These are phyloP conservation scores for Lactifluus rugatus DNA, from an alignment of 768 basidiomycete species.

Conservation along the genomic window DNA sequence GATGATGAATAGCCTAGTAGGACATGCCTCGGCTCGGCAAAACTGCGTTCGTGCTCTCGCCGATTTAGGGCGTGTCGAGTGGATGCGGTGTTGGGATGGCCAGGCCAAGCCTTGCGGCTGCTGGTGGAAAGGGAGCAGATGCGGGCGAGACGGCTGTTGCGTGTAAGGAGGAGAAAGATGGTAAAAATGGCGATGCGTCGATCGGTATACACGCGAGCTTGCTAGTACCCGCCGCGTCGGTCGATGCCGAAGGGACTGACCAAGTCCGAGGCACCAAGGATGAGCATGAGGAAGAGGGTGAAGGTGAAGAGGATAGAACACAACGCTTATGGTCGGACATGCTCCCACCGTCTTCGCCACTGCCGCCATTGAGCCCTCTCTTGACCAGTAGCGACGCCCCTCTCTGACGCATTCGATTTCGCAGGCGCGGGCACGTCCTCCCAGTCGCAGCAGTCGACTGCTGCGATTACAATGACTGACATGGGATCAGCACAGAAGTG, in stretches of 20 bases:
- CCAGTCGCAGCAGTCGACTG: not conserved
- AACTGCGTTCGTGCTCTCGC: slow-evolving; percentile 3
- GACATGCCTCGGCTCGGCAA: not conserved
- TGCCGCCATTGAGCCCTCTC: slow-evolving; percentile 30
- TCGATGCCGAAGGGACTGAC: slow-evolving; percentile 5
- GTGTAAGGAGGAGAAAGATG: not conserved
- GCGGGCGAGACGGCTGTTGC: not conserved
- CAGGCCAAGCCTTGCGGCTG: slow-evolving; percentile 10
- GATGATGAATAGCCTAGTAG: not conserved
- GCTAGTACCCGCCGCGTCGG: slow-evolving; percentile 39
- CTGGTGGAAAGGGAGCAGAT: not conserved
- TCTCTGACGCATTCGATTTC: slow-evolving; percentile 18
- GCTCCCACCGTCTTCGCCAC: slow-evolving; percentile 27
- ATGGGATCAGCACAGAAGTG: too few relatives aligned
- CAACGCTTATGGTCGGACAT: slow-evolving; percentile 21
- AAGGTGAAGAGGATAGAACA: not conserved
- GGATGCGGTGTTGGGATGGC: slow-evolving; percentile 6
- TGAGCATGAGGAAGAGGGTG: too few relatives aligned
- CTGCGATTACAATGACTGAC: not conserved
- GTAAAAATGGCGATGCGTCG: slow-evolving; percentile 25
- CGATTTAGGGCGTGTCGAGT: slow-evolving; percentile 14
- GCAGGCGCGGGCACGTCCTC: not conserved
- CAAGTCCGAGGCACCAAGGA: too few relatives aligned
- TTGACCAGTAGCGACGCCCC: slow-evolving; percentile 22
- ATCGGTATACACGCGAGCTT: slow-evolving; percentile 37